Evolutionary conservation across 352 stramenopile genomes (phyloP).

Genomic region (Globisporangium megalacanthum): DNA sequence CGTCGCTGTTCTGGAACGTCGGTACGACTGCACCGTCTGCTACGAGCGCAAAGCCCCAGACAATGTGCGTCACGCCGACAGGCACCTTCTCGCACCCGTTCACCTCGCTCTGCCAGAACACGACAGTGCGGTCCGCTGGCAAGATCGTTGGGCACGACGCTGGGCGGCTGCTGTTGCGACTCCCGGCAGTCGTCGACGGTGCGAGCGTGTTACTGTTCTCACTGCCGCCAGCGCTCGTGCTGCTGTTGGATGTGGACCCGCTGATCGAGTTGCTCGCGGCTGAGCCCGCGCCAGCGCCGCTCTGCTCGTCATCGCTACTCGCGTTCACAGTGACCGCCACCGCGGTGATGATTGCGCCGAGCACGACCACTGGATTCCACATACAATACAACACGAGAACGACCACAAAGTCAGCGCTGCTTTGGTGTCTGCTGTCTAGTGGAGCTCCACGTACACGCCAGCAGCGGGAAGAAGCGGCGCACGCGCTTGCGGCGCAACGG

Average conservation of each 20-base stretch:
- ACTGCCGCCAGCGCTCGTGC: constrained; percentile 9
- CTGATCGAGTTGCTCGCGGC: constrained; percentile 1
- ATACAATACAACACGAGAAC: neutral
- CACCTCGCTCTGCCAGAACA: constrained; percentile 81
- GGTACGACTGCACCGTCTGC: constrained; percentile 38
- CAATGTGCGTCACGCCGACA: constrained; percentile 62
- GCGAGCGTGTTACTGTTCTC: neutral
- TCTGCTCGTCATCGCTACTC: constrained; percentile 15
- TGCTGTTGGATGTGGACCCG: constrained; percentile 2
- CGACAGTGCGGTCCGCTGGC: constrained; percentile 52
- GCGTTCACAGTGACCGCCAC: constrained; percentile 26
- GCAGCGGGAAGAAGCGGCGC: constrained; percentile 12
- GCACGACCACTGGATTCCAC: constrained; percentile 24
- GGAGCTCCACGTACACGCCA: constrained; percentile 3
- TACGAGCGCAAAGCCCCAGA: constrained; percentile 73
- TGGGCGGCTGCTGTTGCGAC: constrained; percentile 1
- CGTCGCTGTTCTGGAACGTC: constrained; percentile 56
- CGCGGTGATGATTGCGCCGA: constrained; percentile 30
- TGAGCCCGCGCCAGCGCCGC: neutral
- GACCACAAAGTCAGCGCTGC: neutral
- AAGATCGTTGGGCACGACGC: constrained; percentile 23
- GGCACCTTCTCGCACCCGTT: constrained; percentile 63
- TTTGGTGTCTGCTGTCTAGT: too few relatives aligned
- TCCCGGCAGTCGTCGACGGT: neutral
- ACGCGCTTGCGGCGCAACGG: constrained; percentile 4